Evolutionary conservation across 2,329 filamentous ascomycete species (phyloP), one percentile per base, ranked within the genome.

Genomic region (Dactylellina haptotyla): DNA sequence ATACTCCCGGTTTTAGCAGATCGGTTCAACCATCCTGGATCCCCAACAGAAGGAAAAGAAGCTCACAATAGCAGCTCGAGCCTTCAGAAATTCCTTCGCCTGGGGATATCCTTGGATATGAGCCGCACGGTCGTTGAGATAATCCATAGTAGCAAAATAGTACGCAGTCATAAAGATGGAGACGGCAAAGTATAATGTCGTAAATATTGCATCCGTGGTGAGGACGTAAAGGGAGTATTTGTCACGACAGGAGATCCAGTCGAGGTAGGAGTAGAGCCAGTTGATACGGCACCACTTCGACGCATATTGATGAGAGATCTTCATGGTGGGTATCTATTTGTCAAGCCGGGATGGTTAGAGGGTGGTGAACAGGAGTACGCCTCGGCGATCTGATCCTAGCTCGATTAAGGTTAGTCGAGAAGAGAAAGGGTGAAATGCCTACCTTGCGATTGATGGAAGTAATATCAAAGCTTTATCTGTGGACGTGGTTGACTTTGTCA

Each of bases 141-240:
- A 69, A 5, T 53, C 45, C 12, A 37, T 18, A 12, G 26, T 54
- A 4, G 54, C 37, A 14, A 69, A 61, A 43, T 48, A 51, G 16
- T 53, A 69, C 2, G 53, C 54, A 1, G 46, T 20, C 32, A 61
- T 63, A 26, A 57, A 71, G 6, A 71, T n/a, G 1, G 54, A 50
- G 18, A 71, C 10, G 2, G 58, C 53, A 43, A 71, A 71, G 14
- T 69, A 69, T 12, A 56, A 3, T 1, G 46, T 54, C 2, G 54
- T 37, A 10, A 69, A 14, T n/a, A 61, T 3, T 4, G 46, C 34
- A 54, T 69, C 64, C 26, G 37, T 18, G 0, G 28, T 39, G 4
- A 54, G 39, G 4, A 69, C 25, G 12, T 41, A 39, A 8, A 45
- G 34, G 0, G 45, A 53, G 4, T 50, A 50, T 25, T 39, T 28